Conservation (phyloP, 345 rosid genomes). For the Corchorus capsularis region DNA sequence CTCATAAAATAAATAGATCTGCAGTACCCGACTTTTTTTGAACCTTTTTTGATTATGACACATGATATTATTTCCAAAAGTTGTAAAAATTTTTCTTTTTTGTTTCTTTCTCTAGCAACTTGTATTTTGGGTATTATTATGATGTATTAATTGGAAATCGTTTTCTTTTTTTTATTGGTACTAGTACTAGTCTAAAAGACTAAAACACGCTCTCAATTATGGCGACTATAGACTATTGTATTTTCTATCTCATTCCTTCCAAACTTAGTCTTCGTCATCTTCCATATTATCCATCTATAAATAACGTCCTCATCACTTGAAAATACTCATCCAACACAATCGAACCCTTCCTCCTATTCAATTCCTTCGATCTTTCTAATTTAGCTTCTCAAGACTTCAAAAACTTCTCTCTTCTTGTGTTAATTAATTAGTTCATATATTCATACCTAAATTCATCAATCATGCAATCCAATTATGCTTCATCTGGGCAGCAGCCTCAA, state of each 20-base stretch:
- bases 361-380: not conserved
- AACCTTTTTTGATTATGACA: no score
- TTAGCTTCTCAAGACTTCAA: not conserved
- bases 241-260: not conserved
- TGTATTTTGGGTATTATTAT: no score
- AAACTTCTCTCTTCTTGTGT: not conserved
- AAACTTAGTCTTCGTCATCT: no score
- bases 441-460: not conserved
- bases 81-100: no score
- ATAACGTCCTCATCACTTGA: not conserved
- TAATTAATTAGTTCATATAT: not conserved
- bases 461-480: not conserved
- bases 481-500: conserved; percentile 1
- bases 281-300: not conserved
- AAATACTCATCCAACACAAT: not conserved
- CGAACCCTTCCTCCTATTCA: not conserved
- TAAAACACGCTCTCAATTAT: not conserved
- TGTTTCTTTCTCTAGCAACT: no score
- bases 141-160: no score
- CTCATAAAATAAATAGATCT: no score
- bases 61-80: no score
- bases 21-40: no score
- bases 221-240: not conserved
- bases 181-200: no score
- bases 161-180: no score